These are phyloP conservation scores for Starmerella floricola DNA, from an alignment of 805 yeast species.

Conservation along the genomic window DNA sequence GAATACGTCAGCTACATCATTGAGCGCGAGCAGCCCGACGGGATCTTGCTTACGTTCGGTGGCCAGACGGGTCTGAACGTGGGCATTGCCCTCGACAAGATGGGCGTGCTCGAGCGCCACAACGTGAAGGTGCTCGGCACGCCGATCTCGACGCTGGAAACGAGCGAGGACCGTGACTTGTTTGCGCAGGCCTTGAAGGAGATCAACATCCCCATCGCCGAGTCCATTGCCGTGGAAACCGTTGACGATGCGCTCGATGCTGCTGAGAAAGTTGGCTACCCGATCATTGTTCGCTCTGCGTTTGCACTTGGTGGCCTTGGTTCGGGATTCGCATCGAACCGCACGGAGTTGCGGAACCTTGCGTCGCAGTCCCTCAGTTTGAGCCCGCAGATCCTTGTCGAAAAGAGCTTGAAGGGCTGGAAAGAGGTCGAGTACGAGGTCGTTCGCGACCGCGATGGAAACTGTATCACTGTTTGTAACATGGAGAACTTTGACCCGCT, in stretches of 20 bases:
- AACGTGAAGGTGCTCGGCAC: conserved; percentile 94
- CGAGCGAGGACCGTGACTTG: conserved; percentile 94
- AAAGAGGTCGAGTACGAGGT: conserved; percentile 98
- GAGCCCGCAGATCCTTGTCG: conserved; percentile 91
- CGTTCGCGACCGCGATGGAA: conserved; percentile 88
- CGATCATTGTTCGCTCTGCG: conserved; percentile 94
- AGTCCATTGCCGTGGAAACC: conserved; percentile 86
- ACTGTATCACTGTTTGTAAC: conserved; percentile 97
- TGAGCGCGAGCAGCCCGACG: conserved; percentile 94
- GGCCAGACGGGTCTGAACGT: conserved; percentile 97
- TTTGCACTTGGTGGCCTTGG: conserved; percentile 96
- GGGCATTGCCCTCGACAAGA: conserved; percentile 86
- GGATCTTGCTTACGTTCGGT: conserved; percentile 89
- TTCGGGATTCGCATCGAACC: conserved; percentile 86
- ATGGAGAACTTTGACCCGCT: conserved; percentile 98
- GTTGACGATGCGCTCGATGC: conserved; percentile 90
- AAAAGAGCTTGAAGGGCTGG: conserved; percentile 97
- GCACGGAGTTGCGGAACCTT: conserved; percentile 69
- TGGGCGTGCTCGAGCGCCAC: conserved; percentile 85
- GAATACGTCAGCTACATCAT: conserved; percentile 92
- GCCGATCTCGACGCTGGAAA: conserved; percentile 88
- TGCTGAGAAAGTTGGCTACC: conserved; percentile 79
- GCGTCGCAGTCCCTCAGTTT: conserved; percentile 80
- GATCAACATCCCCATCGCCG: conserved; percentile 92
- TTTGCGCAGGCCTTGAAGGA: conserved; percentile 92